Evolutionary conservation across 495 filamentous ascomycete species (phyloP).

Genomic region (Podospora pseudopauciseta): DNA sequence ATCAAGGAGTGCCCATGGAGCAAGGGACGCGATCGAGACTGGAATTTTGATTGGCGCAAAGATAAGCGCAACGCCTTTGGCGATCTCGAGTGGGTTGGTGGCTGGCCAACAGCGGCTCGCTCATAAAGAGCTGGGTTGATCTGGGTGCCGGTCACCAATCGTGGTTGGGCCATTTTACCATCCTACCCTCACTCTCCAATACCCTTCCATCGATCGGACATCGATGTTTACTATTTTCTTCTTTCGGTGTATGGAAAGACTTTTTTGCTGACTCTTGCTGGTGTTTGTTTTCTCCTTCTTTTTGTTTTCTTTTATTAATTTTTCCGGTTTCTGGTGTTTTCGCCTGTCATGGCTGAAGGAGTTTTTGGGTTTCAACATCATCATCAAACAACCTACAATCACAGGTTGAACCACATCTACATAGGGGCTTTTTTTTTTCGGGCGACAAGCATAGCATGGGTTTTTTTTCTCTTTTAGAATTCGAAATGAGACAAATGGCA

Average conservation of each 20-base stretch:
- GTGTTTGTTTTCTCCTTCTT: constrained; percentile 23
- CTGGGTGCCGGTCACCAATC: constrained; percentile 45
- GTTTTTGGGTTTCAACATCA: background rate
- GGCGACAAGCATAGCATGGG: constrained; percentile 34
- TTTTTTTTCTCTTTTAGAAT: constrained; percentile 21
- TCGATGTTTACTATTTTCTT: constrained; percentile 13
- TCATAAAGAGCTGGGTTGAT: constrained; percentile 31
- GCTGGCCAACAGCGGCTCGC: constrained; percentile 61
- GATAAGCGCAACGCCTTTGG: constrained; percentile 62
- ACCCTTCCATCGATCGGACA: constrained; percentile 20
- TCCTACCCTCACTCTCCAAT: constrained; percentile 17
- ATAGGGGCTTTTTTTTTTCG: constrained; percentile 2
- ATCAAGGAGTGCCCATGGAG: constrained; percentile 46
- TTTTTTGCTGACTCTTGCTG: constrained; percentile 29
- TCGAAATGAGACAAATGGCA: constrained; percentile 26
- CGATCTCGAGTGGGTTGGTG: constrained; percentile 86
- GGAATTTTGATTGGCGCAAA: constrained; percentile 60
- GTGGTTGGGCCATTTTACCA: constrained; percentile 46
- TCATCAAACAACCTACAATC: constrained; percentile 12
- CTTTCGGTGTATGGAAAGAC: constrained; percentile 20
- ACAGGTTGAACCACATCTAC: constrained; percentile 12
- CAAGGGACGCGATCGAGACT: constrained; percentile 50
- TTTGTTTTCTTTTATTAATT: constrained; percentile 19
- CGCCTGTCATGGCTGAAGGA: background rate
- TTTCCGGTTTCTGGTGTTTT: background rate